These are phyloP conservation scores for barley (Hordeum vulgare) DNA, from an alignment of 176 grass and related monocot species.

Conservation along the genomic window DNA sequence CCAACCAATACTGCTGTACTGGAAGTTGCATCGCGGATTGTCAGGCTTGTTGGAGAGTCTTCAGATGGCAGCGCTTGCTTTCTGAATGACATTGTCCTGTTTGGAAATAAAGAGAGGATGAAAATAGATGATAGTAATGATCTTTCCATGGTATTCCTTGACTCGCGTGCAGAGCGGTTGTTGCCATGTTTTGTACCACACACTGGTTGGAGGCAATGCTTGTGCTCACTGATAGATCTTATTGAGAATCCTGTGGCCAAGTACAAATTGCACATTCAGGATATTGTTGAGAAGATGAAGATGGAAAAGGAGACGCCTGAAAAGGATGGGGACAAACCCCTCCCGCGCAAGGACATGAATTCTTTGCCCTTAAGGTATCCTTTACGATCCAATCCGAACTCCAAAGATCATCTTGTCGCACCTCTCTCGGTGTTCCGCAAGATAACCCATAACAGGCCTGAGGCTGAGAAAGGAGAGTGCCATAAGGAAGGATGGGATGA, in stretches of 20 bases:
- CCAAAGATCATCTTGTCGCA: neutral
- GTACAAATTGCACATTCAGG: constrained; percentile 24
- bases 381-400: neutral
- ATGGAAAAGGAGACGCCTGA: neutral
- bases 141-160: constrained; percentile 32
- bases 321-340: neutral
- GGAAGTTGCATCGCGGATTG: constrained; percentile 22
- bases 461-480: neutral
- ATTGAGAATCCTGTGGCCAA: constrained; percentile 15
- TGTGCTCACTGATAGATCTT: constrained; percentile 26
- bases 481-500: neutral
- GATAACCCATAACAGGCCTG: neutral
- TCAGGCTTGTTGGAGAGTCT: constrained; percentile 9
- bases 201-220: constrained; percentile 43
- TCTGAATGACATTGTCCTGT: constrained; percentile 33
- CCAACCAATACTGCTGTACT: constrained; percentile 37
- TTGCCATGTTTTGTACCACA: constrained; percentile 12
- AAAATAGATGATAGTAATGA: neutral
- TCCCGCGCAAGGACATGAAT: neutral
- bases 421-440: neutral
- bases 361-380: neutral
- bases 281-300: neutral
- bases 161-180: constrained; percentile 23
- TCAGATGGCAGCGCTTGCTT: neutral
- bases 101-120: constrained; percentile 35